phyloP scores from a whole-genome alignment of 1,284 basidiomycete species.

The Golubevia sp. region DNA sequence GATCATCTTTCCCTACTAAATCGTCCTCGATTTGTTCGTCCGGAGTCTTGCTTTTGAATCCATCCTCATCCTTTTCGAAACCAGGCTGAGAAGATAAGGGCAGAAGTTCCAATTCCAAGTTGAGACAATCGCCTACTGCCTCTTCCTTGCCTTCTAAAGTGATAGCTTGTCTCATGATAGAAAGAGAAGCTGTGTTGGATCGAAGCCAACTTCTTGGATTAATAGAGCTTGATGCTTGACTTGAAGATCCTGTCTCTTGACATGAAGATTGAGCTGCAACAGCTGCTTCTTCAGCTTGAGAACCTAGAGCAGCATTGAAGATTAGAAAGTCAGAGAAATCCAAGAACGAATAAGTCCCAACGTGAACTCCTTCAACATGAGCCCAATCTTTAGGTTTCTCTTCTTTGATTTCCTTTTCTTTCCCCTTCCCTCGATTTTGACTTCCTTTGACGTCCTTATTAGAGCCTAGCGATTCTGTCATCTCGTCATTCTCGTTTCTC shows the following conservation, averaged over 20 bases:
- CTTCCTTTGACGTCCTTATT: not conserved
- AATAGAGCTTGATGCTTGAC: not conserved
- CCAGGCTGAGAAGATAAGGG: constrained; percentile 19
- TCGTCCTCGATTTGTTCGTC: constrained; percentile 18
- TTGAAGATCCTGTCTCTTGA: not conserved
- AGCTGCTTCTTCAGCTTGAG: not conserved
- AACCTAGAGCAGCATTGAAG: constrained; percentile 22
- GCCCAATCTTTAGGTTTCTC: constrained; percentile 40
- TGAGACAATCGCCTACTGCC: constrained; percentile 25
- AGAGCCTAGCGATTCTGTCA: not conserved
- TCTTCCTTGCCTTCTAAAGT: not conserved
- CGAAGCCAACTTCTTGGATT: not conserved
- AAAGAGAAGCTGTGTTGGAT: not conserved
- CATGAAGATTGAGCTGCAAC: constrained; percentile 2
- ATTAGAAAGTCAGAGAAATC: constrained; percentile 31
- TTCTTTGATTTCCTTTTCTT: constrained; percentile 4
- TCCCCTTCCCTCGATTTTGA: not conserved
- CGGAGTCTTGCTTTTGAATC: constrained; percentile 2
- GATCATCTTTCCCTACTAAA: constrained; percentile 5
- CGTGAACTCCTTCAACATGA: constrained; percentile 33
- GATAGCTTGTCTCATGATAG: not conserved
- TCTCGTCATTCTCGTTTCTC: not conserved
- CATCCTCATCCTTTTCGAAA: not conserved
- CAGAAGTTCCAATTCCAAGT: constrained; percentile 29
- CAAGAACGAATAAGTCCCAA: constrained; percentile 14